Evolutionary conservation across 2,329 filamentous ascomycete genomes (phyloP), one percentile per base, ranked within the genome.

Genomic region (Colletotrichum kahawae): DNA sequence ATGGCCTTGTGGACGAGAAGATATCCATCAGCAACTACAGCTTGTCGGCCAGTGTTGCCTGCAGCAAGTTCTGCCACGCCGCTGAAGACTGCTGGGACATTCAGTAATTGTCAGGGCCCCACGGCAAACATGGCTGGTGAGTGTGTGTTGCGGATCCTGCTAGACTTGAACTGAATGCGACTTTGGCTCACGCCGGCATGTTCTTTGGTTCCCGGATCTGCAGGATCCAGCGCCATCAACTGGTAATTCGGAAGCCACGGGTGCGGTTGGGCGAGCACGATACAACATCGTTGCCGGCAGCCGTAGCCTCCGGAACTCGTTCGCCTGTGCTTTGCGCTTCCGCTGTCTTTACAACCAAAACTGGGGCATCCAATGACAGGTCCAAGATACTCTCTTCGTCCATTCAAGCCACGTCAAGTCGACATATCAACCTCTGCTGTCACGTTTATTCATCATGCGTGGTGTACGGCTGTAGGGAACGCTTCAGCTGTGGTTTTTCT

Each of bases 1-100:
- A 99, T 83, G 91, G 92, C 54, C 95, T 94, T 85, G 97, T 98
- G 81, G 96, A 98, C 82, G 97, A 99, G 87, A 95, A 97, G 82
- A 98, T 99, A 82, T 95, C 94, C 80, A 98, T 99, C 87, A 98
- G 96, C 90, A 98, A 98, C 85, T 99, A 95, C 90, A 98, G 96
- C 82, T 90, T 99, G 77, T 98, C 95, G 82, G 97, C 97, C 76
- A 98, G 96, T 88, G 97, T 99, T 77, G 96, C 97, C 57, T 99
- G 97, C 90, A 98, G 96, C 92, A 99, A 98, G 86, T 98, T 99
- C 89, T 98, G 97, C 86, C 97, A 99, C 85, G 97, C 96, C 54
- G 96, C 96, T 57, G 97, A 99, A 86, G 97, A 99, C 84, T 93
- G 94, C 43, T 99, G 97, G 97, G 93, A 95, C 82, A 94, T 99